Evolutionary conservation across 805 yeast species (phyloP).

Genomic region (Sugiyamaella smithiae): DNA sequence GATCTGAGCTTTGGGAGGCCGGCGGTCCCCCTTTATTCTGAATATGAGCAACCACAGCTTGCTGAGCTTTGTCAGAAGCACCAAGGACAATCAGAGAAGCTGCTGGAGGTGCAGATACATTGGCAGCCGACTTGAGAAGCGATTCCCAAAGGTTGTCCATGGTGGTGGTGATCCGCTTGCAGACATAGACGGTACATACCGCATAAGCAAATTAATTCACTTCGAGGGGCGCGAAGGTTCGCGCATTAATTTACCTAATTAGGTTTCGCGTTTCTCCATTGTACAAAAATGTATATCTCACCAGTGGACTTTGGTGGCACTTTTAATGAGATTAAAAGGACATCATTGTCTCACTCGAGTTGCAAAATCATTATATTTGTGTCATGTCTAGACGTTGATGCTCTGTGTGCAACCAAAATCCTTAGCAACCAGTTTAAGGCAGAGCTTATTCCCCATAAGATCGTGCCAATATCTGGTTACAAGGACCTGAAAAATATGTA

Average conservation of each 20-base stretch:
- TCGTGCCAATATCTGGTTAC: conserved; percentile 92
- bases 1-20: conserved; percentile 15
- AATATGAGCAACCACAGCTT: not conserved
- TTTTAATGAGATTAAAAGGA: conserved; percentile 62
- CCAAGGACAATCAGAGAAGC: not conserved
- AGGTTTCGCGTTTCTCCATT: not conserved
- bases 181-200: not conserved
- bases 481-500: conserved; percentile 66
- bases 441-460: conserved; percentile 80
- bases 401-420: conserved; percentile 84
- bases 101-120: conserved; percentile 1
- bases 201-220: no score
- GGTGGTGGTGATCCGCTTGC: not conserved
- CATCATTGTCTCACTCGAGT: conserved; percentile 88
- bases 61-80: not conserved
- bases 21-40: not conserved
- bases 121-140: conserved; percentile 3
- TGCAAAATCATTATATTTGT: conserved; percentile 86
- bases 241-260: conserved; percentile 5
- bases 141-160: conserved; percentile 3
- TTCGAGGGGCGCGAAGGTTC: no score
- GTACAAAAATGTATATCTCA: conserved; percentile 60
- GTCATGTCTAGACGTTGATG: conserved; percentile 87
- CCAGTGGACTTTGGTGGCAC: conserved; percentile 66
- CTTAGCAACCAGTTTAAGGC: conserved; percentile 67